A percentile compares a stretch with the other conserved stretches of the same genome.
phyloP scores from a whole-genome alignment of 768 basidiomycete genomes.

The Leccinellum rugosiceps region DNA sequence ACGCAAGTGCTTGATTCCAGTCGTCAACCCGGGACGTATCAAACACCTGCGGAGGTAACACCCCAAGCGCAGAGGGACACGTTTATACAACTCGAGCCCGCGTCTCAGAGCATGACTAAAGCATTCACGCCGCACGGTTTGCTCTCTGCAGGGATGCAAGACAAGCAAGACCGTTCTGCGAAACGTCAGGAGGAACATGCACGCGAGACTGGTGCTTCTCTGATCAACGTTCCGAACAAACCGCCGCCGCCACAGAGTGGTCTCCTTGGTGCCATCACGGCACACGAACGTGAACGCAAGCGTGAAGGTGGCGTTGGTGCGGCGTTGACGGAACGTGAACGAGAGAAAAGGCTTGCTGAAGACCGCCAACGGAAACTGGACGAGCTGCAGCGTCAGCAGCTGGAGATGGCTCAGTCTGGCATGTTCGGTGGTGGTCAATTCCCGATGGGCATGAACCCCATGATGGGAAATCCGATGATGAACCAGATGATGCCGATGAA shows the following conservation, averaged over 20 bases:
- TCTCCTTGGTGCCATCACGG: slow-evolving; percentile 92
- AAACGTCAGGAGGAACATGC: slow-evolving; percentile 94
- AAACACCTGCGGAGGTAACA: slow-evolving; percentile 32
- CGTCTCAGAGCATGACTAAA: slow-evolving; percentile 78
- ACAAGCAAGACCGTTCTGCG: slow-evolving; percentile 93
- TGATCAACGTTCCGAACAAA: slow-evolving; percentile 95
- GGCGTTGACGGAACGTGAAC: slow-evolving; percentile 90
- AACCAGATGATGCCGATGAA: slow-evolving; percentile 47
- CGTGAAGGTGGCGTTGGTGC: slow-evolving; percentile 95
- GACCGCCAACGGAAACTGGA: slow-evolving; percentile 91
- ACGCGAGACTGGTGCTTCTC: slow-evolving; percentile 83
- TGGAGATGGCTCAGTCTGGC: slow-evolving; percentile 86
- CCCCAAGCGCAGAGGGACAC: slow-evolving; percentile 42
- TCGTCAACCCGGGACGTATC: slow-evolving; percentile 43
- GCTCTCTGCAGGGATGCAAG: slow-evolving; percentile 91
- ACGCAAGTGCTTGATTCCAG: slow-evolving; percentile 81
- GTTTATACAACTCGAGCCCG: slow-evolving; percentile 72
- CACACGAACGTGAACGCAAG: slow-evolving; percentile 91
- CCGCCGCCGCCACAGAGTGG: slow-evolving; percentile 95
- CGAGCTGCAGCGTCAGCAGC: slow-evolving; percentile 82
- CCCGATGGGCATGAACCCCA: slow-evolving; percentile 53
- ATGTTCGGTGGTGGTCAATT: slow-evolving; percentile 58
- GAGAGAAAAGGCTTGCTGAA: slow-evolving; percentile 88
- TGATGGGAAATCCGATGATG: slow-evolving; percentile 71
- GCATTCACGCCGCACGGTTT: slow-evolving; percentile 94